Evolutionary conservation across 805 yeast genomes (phyloP).

Genomic region (Suhomyces sp.): DNA sequence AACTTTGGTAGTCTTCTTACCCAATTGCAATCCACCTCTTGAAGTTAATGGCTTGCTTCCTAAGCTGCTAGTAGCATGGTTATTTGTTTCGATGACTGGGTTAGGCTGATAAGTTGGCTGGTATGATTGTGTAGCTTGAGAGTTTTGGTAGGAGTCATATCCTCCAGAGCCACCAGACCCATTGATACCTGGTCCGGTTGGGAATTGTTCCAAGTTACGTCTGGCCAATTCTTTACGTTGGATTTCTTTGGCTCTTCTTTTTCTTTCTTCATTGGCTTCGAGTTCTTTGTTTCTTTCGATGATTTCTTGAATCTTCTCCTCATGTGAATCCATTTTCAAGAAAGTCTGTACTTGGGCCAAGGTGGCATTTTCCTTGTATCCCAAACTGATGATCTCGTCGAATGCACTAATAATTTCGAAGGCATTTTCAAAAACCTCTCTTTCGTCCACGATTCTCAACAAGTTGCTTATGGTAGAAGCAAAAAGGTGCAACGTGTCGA

Average conservation of each 20-base stretch:
- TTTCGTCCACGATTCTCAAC: conserved; percentile 71
- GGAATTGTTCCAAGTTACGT: conserved; percentile 52
- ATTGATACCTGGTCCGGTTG: conserved; percentile 15
- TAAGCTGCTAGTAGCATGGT: conserved; percentile 16
- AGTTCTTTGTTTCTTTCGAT: conserved; percentile 95
- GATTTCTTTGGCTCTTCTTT: conserved; percentile 88
- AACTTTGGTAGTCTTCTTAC: conserved; percentile 46
- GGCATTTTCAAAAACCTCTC: conserved; percentile 78
- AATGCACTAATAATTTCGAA: conserved; percentile 89
- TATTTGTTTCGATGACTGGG: conserved; percentile 22
- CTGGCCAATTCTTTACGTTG: conserved; percentile 75
- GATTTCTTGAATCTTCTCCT: conserved; percentile 97
- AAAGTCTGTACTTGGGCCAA: conserved; percentile 81
- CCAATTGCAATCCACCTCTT: conserved; percentile 76
- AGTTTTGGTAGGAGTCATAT: conserved; percentile 15
- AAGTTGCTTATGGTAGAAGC: conserved; percentile 77
- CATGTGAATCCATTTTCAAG: conserved; percentile 97
- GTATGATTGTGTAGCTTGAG: conserved; percentile 20
- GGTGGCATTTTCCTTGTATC: conserved; percentile 85
- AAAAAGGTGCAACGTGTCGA: conserved; percentile 85
- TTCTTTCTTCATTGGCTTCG: conserved; percentile 96
- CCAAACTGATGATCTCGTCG: conserved; percentile 88
- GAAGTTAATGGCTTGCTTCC: conserved; percentile 29
- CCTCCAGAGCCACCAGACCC: conserved; percentile 24
- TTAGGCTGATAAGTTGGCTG: conserved; percentile 32